Evolutionary conservation across 1,284 basidiomycete genomes (phyloP), one percentile per base, ranked within the genome.

Genomic region (Rugosomyces carneus): DNA sequence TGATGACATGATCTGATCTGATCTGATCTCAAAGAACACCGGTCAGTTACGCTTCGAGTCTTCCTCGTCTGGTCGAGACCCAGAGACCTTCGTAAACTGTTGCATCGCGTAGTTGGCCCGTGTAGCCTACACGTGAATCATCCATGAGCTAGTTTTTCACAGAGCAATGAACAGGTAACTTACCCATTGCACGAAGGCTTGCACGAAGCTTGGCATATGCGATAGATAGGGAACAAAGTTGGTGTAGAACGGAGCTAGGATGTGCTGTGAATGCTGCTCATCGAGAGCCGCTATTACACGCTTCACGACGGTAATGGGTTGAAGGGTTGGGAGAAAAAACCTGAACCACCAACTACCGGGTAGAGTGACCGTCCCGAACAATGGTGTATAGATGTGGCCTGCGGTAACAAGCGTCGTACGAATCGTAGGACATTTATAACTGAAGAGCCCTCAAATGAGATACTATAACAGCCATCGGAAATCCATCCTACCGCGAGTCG

Each of bases 321-420:
- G 71, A 9, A 93, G 58, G 20, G 81, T 78, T 0, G 92, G 92
- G 32, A 81, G 73, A 54, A 91, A 72, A 68, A 93, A 93, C 44
- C 72, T 73, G 65, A 77, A 80, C 29, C 83, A 59, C 40, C 67
- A 58, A 42, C 67, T 70, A 34, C 63, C 55, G 1, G 84, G 80
- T 31, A 85, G 66, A 16, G 60, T 62, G 37, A 80, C 66, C 3
- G 71, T 71, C 23, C 78, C 73, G 67, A 94, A 94, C 59, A 95
- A 72, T 1, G 76, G 73, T 0, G 92, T 93, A 42, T 71, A 61
- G 52, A 88, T 71, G 58, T 89, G 84, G 3, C 88, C 87, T 1
- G 93, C 81, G 40, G 83, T 72, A 41, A 94, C 67, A 20, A 94
- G 73, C 1, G 89, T 92, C 2, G 91, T 93, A 23, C 87, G 82